phyloP scores from a whole-genome alignment of 306 rosid species.

The Trifolium subterraneum region DNA sequence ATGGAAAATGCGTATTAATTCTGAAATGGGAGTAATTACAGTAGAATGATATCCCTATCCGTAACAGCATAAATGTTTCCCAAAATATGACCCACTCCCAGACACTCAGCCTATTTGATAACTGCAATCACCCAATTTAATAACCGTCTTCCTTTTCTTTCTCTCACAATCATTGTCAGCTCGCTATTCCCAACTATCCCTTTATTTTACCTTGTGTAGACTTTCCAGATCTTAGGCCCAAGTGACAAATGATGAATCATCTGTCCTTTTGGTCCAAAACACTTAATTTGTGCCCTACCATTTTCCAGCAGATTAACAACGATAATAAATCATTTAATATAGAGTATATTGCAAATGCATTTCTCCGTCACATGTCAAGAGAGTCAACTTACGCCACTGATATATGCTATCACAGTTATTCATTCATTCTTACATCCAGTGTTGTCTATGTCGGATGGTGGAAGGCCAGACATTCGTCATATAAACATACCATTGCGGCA shows the following conservation, averaged over 20 bases:
- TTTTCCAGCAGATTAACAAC: constrained; percentile 7
- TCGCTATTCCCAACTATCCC: not conserved
- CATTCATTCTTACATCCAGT: not conserved
- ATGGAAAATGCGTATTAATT: not conserved
- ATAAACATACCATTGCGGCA: not conserved
- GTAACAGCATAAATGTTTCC: not conserved
- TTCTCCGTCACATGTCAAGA: constrained; percentile 12
- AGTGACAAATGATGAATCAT: not conserved
- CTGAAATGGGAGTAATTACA: not conserved
- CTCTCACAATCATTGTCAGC: not conserved
- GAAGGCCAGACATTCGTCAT: not conserved
- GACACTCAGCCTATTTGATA: not conserved
- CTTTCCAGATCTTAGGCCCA: not conserved
- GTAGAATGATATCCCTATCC: not conserved
- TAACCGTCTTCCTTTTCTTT: not conserved
- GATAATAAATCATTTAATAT: not conserved
- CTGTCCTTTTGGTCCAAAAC: not conserved
- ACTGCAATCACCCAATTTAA: not conserved
- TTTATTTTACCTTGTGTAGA: not conserved
- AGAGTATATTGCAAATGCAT: constrained; percentile 17
- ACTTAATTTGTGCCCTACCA: not conserved
- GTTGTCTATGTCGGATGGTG: too few relatives aligned
- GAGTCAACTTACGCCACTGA: constrained; percentile 1
- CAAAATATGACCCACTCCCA: not conserved
- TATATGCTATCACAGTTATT: constrained; percentile 17